Percentiles rank a stretch among this genome's conserved stretches.
phyloP scores from a whole-genome alignment of 169 alveolate genomes.

The Plasmodium vinckei region DNA sequence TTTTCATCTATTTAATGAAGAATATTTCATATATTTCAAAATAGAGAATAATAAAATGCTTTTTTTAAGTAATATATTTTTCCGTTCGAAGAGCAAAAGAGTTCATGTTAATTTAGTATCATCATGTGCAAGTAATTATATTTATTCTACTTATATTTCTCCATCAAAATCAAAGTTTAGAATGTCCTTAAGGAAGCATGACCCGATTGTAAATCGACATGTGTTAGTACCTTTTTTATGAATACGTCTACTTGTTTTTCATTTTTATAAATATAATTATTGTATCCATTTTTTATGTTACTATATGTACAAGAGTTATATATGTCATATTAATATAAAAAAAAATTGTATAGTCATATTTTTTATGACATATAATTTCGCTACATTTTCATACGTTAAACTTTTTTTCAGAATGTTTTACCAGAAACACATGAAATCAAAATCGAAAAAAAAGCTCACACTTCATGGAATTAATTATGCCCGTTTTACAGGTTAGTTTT shows the following conservation, averaged over 20 bases:
- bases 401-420: conserved; percentile 61
- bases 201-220: conserved; percentile 88
- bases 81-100: conserved; percentile 87
- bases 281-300: not conserved
- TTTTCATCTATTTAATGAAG: not conserved
- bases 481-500: conserved; percentile 75
- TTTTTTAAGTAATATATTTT: conserved; percentile 79
- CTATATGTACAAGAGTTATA: not conserved
- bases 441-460: conserved; percentile 77
- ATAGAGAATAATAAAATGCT: conserved; percentile 76
- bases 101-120: conserved; percentile 85
- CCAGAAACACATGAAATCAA: conserved; percentile 49
- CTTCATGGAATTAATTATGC: conserved; percentile 85
- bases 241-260: not conserved
- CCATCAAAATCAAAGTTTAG: conserved; percentile 86
- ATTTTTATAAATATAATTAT: too few species aligned
- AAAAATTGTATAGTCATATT: not conserved
- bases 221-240: conserved; percentile 80
- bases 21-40: not conserved
- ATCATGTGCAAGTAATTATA: conserved; percentile 87
- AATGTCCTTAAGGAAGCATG: conserved; percentile 88
- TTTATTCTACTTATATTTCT: conserved; percentile 86
- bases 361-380: not conserved
- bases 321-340: not conserved
- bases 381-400: not conserved